Conservation (phyloP, 495 filamentous ascomycete species). For the Tuber borchii region DNA sequence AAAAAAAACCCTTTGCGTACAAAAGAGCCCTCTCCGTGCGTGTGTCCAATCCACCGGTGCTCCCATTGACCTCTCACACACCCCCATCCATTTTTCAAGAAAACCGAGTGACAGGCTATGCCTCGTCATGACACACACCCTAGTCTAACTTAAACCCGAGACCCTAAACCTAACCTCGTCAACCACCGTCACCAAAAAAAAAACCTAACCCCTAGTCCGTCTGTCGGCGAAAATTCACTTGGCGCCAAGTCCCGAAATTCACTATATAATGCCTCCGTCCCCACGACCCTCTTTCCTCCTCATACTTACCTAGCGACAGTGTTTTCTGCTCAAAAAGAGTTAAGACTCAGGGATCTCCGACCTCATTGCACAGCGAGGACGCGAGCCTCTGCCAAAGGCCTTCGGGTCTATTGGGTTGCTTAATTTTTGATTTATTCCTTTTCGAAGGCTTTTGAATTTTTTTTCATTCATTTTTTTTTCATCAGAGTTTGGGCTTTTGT, state of each 20-base stretch:
- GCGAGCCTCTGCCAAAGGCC: constrained; percentile 38
- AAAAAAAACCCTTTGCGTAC: no score
- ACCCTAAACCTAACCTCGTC: neutral
- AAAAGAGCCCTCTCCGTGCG: neutral
- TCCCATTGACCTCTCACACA: no score
- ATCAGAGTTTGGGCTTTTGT: constrained; percentile 24
- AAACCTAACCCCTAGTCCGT: constrained; percentile 6
- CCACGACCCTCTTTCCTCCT: constrained; percentile 22
- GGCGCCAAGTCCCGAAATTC: constrained; percentile 20
- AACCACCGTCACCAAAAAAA: neutral
- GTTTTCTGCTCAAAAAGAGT: constrained; percentile 38
- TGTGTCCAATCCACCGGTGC: no score
- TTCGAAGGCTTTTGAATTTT: constrained; percentile 10
- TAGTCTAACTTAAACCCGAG: neutral
- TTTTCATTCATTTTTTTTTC: constrained; percentile 9
- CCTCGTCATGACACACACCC: neutral
- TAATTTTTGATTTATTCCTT: constrained; percentile 35
- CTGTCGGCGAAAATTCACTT: constrained; percentile 29
- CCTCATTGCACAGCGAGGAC: constrained; percentile 37
- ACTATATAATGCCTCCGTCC: constrained; percentile 19
- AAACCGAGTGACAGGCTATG: neutral
- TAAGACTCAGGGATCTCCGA: constrained; percentile 34
- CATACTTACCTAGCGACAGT: constrained; percentile 40
- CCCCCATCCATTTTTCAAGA: no score
- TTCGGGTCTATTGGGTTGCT: constrained; percentile 39